phyloP scores from a whole-genome alignment of 306 rosid species.

The Medicago lupulina region DNA sequence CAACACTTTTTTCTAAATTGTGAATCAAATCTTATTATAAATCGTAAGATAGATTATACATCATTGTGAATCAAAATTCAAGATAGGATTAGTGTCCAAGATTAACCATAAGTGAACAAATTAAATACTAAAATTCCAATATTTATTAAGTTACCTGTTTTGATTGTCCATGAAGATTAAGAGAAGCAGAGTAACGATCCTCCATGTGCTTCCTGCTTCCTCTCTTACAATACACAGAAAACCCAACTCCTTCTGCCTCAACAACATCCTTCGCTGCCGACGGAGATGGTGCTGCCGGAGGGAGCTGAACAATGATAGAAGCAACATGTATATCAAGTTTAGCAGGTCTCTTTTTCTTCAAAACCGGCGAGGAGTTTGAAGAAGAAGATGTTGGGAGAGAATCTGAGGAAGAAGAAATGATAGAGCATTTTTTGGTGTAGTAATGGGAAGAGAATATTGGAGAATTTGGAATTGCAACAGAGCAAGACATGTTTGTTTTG shows the following conservation, averaged over 20 bases:
- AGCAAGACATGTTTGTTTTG: constrained; percentile 63
- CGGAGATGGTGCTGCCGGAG: constrained; percentile 40
- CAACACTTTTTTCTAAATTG: too few species aligned
- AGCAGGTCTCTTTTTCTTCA: constrained; percentile 75
- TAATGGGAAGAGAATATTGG: constrained; percentile 58
- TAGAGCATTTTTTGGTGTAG: too few species aligned
- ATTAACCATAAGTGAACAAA: too few species aligned
- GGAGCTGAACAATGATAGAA: constrained; percentile 44
- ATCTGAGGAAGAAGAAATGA: too few species aligned
- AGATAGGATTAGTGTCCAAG: too few species aligned
- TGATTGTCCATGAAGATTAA: constrained; percentile 66
- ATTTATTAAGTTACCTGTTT: constrained; percentile 45
- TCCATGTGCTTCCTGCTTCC: constrained; percentile 88
- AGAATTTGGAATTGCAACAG: constrained; percentile 64
- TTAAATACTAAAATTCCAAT: too few species aligned
- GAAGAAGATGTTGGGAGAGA: constrained; percentile 40
- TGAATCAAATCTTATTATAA: too few species aligned
- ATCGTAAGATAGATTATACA: too few species aligned
- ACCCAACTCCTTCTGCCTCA: constrained; percentile 63
- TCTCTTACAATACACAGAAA: constrained; percentile 76
- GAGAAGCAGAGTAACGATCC: constrained; percentile 77
- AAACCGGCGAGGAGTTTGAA: too few species aligned
- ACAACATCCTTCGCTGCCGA: constrained; percentile 51
- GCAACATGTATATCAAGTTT: constrained; percentile 72
- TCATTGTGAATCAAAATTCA: too few species aligned